Percentiles rank a stretch among this genome's conserved stretches.
Conservation (phyloP, 2,329 filamentous ascomycete genomes). For the Monilinia fructigena region DNA sequence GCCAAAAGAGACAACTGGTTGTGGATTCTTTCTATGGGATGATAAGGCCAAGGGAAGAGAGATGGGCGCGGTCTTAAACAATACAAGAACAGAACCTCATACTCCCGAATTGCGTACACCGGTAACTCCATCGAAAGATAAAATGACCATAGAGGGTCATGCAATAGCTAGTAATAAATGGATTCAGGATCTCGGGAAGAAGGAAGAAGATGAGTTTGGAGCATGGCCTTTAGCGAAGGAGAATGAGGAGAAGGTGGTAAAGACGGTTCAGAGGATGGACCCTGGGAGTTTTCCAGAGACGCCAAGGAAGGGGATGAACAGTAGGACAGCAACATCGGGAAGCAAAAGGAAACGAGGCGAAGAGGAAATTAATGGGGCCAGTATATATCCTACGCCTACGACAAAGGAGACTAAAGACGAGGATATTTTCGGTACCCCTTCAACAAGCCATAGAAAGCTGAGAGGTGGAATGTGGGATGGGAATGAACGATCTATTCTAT, state of each 20-base stretch:
- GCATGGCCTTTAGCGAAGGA: slow-evolving; percentile 31
- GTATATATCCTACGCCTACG: slow-evolving; percentile 35
- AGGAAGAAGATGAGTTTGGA: slow-evolving; percentile 37
- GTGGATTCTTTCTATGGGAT: slow-evolving; percentile 59
- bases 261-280: slow-evolving; percentile 18
- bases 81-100: slow-evolving; percentile 46
- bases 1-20: slow-evolving; percentile 45
- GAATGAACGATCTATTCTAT: slow-evolving; percentile 29
- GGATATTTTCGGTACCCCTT: slow-evolving; percentile 32
- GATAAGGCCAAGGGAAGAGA: slow-evolving; percentile 52
- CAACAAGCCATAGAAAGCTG: slow-evolving; percentile 22
- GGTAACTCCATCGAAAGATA: slow-evolving; percentile 26
- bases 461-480: slow-evolving; percentile 33
- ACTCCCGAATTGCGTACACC: slow-evolving; percentile 19
- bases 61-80: slow-evolving; percentile 45
- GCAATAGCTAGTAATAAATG: slow-evolving; percentile 27
- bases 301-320: slow-evolving; percentile 34
- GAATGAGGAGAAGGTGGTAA: slow-evolving; percentile 32
- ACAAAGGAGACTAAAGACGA: slow-evolving; percentile 27
- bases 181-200: slow-evolving; percentile 25
- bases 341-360: slow-evolving; percentile 37
- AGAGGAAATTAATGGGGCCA: slow-evolving; percentile 2
- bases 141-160: slow-evolving; percentile 27
- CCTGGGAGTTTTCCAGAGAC: slow-evolving; percentile 32
- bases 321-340: slow-evolving; percentile 31